These are phyloP conservation scores for Acacia crassicarpa DNA, from an alignment of 306 rosid genomes.

Conservation along the genomic window DNA sequence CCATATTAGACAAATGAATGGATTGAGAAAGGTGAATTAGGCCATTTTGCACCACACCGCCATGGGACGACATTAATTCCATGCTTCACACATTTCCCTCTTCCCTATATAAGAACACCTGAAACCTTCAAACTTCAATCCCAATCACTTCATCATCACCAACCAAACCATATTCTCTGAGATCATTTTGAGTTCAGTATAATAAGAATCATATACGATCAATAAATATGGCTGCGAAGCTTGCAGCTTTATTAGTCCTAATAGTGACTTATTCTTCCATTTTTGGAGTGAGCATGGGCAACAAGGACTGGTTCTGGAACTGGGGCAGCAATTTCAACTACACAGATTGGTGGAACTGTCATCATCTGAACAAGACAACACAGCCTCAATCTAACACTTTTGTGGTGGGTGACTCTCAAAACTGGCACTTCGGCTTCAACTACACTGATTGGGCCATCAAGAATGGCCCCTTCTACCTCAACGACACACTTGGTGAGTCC, in stretches of 20 bases:
- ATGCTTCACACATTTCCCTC: not conserved
- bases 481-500: conserved; percentile 59
- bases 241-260: not conserved
- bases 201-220: not conserved
- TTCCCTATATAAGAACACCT: conserved; percentile 26
- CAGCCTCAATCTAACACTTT: conserved; percentile 33
- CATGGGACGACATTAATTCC: not conserved
- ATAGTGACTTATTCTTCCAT: conserved; percentile 31
- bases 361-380: conserved; percentile 31
- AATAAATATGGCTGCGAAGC: conserved; percentile 36
- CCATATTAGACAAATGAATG: not conserved
- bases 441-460: conserved; percentile 58
- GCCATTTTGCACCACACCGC: conserved; percentile 29
- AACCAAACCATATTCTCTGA: not conserved
- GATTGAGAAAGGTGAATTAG: conserved; percentile 33
- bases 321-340: conserved; percentile 29
- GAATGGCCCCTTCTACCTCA: conserved; percentile 51
- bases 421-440: conserved; percentile 58
- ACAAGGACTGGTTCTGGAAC: conserved; percentile 37
- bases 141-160: not conserved
- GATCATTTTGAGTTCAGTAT: not conserved
- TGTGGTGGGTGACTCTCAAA: conserved; percentile 56
- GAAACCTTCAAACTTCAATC: not conserved
- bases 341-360: conserved; percentile 36
- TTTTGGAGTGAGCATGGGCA: conserved; percentile 39